Evolutionary conservation across 352 stramenopile genomes (phyloP).

Genomic region (Phytophthora constricta): DNA sequence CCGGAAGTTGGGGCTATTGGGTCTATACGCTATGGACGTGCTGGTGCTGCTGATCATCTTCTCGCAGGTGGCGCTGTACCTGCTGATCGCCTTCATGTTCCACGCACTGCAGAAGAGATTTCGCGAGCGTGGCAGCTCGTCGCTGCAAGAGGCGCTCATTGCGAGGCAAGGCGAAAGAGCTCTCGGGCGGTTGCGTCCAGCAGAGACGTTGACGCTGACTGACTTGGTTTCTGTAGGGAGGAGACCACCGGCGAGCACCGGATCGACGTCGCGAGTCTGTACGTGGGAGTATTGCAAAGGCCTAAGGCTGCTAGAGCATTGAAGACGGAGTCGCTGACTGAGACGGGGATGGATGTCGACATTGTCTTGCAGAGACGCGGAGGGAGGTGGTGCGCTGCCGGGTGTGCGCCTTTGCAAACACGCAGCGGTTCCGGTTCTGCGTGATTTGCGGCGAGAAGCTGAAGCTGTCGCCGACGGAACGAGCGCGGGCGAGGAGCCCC

Average conservation of each 20-base stretch:
- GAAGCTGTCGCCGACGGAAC: constrained; percentile 35
- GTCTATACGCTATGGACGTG: constrained; percentile 15
- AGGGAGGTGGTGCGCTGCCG: constrained; percentile 33
- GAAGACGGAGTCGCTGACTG: neutral
- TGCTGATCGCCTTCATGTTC: constrained; percentile 40
- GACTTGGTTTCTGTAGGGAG: constrained; percentile 11
- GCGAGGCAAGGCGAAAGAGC: constrained; percentile 23
- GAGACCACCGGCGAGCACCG: constrained; percentile 42
- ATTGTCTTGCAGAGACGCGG: constrained; percentile 40
- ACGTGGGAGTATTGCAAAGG: neutral
- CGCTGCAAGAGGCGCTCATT: constrained; percentile 41
- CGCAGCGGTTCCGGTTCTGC: constrained; percentile 49
- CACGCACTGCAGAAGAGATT: constrained; percentile 32
- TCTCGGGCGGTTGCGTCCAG: neutral
- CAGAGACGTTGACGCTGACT: neutral
- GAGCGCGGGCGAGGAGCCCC: constrained; percentile 6
- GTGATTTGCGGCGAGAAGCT: constrained; percentile 50
- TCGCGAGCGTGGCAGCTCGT: constrained; percentile 16
- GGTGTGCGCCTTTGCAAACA: constrained; percentile 56
- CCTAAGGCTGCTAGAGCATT: neutral
- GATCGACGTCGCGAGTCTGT: constrained; percentile 53
- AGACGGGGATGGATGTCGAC: too few species aligned
- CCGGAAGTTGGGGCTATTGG: too few species aligned
- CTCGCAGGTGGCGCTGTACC: constrained; percentile 43
- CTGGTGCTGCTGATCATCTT: constrained; percentile 47